A percentile compares a stretch with the other conserved stretches of the same genome.
Conservation (phyloP, 768 basidiomycete genomes). For the Pholiota molesta region DNA sequence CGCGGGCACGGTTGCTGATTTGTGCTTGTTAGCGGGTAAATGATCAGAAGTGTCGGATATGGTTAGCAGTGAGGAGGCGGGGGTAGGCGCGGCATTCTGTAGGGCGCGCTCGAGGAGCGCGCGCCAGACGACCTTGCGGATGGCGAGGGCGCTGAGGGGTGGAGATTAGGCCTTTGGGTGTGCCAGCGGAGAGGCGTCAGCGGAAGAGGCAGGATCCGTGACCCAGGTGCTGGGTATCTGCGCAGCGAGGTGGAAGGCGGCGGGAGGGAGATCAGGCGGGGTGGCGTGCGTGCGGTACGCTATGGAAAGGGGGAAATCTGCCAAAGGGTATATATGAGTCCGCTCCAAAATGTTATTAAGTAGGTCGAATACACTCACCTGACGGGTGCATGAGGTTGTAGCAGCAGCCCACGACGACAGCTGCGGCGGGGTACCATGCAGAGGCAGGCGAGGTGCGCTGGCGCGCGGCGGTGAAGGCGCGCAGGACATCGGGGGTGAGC, state of each 20-base stretch:
- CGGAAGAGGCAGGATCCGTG: conserved; percentile 26
- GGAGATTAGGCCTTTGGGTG: conserved; percentile 22
- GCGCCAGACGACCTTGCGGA: conserved; percentile 74
- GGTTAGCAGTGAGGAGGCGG: not conserved
- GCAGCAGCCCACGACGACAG: conserved; percentile 76
- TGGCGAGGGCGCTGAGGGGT: conserved; percentile 47
- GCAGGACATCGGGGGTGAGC: conserved; percentile 66
- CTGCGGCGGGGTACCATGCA: conserved; percentile 53
- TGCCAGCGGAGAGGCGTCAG: not conserved
- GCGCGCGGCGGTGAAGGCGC: conserved; percentile 46
- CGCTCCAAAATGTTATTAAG: no score
- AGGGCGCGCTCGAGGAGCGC: conserved; percentile 49
- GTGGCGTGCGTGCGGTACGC: conserved; percentile 31
- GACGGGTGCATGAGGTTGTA: conserved; percentile 67
- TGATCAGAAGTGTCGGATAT: not conserved
- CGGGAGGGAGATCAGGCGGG: conserved; percentile 42
- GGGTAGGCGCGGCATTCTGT: conserved; percentile 5
- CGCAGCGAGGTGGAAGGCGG: conserved; percentile 70
- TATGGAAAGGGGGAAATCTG: conserved; percentile 62
- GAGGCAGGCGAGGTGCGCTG: not conserved
- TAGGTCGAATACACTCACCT: conserved; percentile 38
- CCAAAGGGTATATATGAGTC: no score
- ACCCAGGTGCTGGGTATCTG: conserved; percentile 71
- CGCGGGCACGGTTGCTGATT: conserved; percentile 24
- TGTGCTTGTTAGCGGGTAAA: not conserved